These are phyloP conservation scores for Papiliotrema flavescens DNA, from an alignment of 1,284 basidiomycete species.

Conservation along the genomic window DNA sequence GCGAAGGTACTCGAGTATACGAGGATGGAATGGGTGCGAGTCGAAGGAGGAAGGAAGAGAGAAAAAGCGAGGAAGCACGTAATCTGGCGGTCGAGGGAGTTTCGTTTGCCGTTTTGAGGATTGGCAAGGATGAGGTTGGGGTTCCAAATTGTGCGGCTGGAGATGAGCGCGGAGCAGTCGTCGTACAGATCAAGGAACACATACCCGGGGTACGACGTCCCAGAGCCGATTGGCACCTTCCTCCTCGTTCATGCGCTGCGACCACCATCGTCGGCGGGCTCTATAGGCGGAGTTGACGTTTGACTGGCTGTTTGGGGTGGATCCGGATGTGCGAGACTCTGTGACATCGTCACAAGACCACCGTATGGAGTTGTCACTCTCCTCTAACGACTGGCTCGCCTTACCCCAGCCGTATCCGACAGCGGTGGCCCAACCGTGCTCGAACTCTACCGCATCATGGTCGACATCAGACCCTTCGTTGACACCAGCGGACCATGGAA, in stretches of 20 bases:
- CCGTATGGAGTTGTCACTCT: no score
- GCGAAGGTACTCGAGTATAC: slow-evolving; percentile 16
- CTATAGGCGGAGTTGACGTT: background rate
- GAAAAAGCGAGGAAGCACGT: slow-evolving; percentile 12
- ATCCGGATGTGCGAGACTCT: no score
- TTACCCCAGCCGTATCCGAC: slow-evolving; percentile 7
- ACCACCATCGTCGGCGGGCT: background rate
- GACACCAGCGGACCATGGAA: background rate
- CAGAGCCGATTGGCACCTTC: background rate
- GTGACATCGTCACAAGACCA: no score
- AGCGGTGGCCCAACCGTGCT: slow-evolving; percentile 15
- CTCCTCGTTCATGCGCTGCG: background rate
- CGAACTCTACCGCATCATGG: slow-evolving; percentile 23
- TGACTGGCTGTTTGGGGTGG: no score
- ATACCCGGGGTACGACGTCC: background rate
- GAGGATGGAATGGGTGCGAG: slow-evolving; percentile 33
- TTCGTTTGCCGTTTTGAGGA: background rate
- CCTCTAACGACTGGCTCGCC: no score
- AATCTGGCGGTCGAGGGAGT: slow-evolving; percentile 8
- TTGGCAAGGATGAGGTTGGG: background rate
- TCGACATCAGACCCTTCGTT: slow-evolving; percentile 16
- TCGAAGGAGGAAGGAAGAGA: background rate
- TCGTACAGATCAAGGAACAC: background rate
- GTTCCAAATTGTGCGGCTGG: slow-evolving; percentile 8
- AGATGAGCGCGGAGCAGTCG: background rate